Evolutionary conservation across 2,329 filamentous ascomycete genomes (phyloP), one percentile per base, ranked within the genome.

Genomic region (Sporothrix phasma): DNA sequence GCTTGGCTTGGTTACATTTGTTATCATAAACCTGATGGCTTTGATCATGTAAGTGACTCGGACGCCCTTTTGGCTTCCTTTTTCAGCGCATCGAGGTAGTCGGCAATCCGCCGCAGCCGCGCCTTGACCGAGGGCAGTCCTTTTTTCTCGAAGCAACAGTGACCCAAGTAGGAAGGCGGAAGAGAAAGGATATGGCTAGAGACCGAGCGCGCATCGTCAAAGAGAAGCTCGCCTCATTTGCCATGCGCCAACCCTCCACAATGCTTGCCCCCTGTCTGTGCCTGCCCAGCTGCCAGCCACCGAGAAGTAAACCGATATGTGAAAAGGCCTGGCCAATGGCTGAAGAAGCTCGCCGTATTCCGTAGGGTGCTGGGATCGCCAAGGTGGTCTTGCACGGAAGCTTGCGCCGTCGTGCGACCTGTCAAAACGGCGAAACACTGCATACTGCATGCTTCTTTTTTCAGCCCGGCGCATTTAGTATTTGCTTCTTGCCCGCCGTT

Each of bases 381-480:
- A 24, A 17, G 6, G 8, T 24, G 26, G 45, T 61, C 45, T 61
- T 26, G 45, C 45, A 39, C 59, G 45, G 59, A 61, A 45, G 51
- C 29, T 61, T 46, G 37, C 49, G 37, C 19, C 49, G 49, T 43
- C 56, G 37, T 64, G 46, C 45, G 31, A 60, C 53, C 62, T 64
- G 53, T 46, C 53, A 64, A 61, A 17, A 24, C 39, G 63, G 53
- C 46, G 63, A 37, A 29, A 64, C 63, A 39, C 34, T 37, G 29
- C 62, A 37, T 49, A 19, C 62, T 60, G 54, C 51, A 26, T 41
- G 11, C n/a, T 29, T 31, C 29, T 15, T 45, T 22, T 51, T 59
- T 37, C 37, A 46, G 26, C 19, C 19, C 24, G 37, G 6, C 13
- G 43, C 7, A 46, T 10, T 43, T 49, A 39, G 5, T 11, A 6